Evolutionary conservation across 2,329 filamentous ascomycete genomes (phyloP).

Genomic region (Pyrenophora tritici-repentis): DNA sequence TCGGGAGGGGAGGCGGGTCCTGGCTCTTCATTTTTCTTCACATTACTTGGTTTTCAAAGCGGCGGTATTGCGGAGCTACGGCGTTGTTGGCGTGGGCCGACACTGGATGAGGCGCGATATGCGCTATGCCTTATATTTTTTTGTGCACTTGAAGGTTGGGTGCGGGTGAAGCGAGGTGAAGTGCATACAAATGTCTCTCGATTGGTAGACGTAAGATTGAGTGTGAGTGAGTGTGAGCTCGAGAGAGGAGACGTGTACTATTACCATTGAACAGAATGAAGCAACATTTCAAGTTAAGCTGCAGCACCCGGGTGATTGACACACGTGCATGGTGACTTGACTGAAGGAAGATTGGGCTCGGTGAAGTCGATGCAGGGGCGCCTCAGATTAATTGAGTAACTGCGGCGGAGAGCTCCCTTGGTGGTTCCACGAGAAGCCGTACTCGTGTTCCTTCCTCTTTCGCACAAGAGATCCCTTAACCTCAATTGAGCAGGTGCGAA

Average conservation of each 20-base stretch:
- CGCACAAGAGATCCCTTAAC: constrained; percentile 9
- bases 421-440: too few species aligned
- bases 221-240: background rate
- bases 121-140: constrained; percentile 11
- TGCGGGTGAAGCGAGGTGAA: constrained; percentile 19
- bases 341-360: too few species aligned
- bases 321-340: background rate
- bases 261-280: constrained; percentile 15
- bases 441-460: constrained; percentile 11
- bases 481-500: constrained; percentile 16
- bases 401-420: too few species aligned
- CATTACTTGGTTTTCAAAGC: constrained; percentile 7
- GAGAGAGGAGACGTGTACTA: constrained; percentile 9
- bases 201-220: background rate
- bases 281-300: background rate
- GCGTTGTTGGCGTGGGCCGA: constrained; percentile 5
- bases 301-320: too few species aligned
- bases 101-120: constrained; percentile 1
- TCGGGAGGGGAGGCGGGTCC: constrained; percentile 8
- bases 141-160: constrained; percentile 8
- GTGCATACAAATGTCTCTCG: constrained; percentile 6
- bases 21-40: constrained; percentile 5
- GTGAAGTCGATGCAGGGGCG: too few species aligned
- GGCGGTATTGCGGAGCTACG: constrained; percentile 6
- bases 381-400: too few species aligned